Base-by-base conservation (phyloP, 371 early-diverging fungal species). In the Blakeslea trispora region DNA sequence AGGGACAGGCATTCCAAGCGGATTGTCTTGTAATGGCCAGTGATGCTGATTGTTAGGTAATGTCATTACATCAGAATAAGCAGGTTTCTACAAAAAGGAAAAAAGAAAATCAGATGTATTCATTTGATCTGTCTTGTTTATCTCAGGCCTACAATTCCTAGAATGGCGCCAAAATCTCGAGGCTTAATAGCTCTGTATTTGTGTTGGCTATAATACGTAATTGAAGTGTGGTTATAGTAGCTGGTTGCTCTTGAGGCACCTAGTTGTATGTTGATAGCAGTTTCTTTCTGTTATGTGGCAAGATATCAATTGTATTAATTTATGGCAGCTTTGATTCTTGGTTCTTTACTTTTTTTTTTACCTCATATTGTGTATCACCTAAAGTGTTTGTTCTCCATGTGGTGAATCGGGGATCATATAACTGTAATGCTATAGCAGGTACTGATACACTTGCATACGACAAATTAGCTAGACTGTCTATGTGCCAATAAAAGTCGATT, bases 401-500 rank as follows among this genome's bases (percentile, higher is more conserved):
- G 28, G 22, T 68, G 39, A 75, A 75, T 0, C 44, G 5, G 0
- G 68, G 68, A 23, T 61, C 46, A 34, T 72, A 75, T 1, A 75
- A 45, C 39, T 72, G 64, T 22, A 75, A 41, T 1, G 68, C 57
- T 10, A 75, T 52, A 1, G 76, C 65, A 8, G 76, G 76, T 17
- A 66, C 23, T 3, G 69, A 54, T 18, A 66, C n/a, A 6, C 64
- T 57, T 5, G 61, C 53, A 13, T 39, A 24, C 3, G 63, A 53
- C 3, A 63, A 18, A 21, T 66, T 71, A 0, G 14, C 10, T 6
- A 69, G 18, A 34, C 44, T 48, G 48, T 73, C 67, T 13, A 71
- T 59, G 11, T 55, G 41, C 77, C 77, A 76, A 34, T 76, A 76
- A 34, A 76, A 57, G 35, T 76, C 77, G 7, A 76, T 32, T 40